These are phyloP conservation scores for Microcyclospora tardicrescens DNA, from an alignment of 2,329 filamentous ascomycete species.

Conservation along the genomic window DNA sequence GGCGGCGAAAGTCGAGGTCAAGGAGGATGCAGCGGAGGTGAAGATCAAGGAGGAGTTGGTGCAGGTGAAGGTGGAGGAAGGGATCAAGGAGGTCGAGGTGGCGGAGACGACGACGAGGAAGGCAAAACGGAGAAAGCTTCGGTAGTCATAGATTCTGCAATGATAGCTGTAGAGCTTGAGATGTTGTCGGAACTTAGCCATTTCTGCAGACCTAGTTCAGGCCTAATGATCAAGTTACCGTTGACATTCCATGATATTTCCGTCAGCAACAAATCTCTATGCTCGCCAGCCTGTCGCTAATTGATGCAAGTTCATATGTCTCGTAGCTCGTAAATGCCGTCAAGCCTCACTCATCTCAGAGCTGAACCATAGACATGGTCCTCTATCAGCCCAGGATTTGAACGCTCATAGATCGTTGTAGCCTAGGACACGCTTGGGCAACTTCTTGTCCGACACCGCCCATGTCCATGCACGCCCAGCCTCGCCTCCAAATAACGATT, in stretches of 20 bases:
- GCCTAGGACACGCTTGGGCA: slow-evolving; percentile 35
- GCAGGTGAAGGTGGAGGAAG: slow-evolving; percentile 22
- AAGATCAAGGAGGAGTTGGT: slow-evolving; percentile 20
- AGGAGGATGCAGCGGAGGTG: slow-evolving; percentile 28
- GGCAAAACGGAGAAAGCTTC: slow-evolving; percentile 23
- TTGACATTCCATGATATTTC: too few relatives aligned
- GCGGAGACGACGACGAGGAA: slow-evolving; percentile 26
- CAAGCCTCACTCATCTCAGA: not conserved
- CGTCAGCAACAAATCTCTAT: too few relatives aligned
- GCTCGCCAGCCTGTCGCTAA: too few relatives aligned
- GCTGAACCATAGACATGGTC: not conserved
- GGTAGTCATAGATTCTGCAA: slow-evolving; percentile 1
- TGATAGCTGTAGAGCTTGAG: too few relatives aligned
- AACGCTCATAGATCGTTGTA: slow-evolving; percentile 36
- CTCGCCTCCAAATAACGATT: slow-evolving; percentile 35
- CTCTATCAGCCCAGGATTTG: too few relatives aligned
- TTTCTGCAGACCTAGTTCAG: too few relatives aligned
- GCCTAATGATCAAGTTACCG: too few relatives aligned
- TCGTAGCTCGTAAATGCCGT: too few relatives aligned
- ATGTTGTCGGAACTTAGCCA: too few relatives aligned
- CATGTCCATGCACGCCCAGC: slow-evolving; percentile 32
- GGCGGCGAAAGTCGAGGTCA: slow-evolving; percentile 36
- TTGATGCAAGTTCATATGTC: too few relatives aligned
- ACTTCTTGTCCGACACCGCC: slow-evolving; percentile 30
- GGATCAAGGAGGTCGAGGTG: slow-evolving; percentile 26